Evolutionary conservation across 306 rosid species (phyloP), one percentile per base, ranked within the genome.

Genomic region (Canavalia ensiformis): DNA sequence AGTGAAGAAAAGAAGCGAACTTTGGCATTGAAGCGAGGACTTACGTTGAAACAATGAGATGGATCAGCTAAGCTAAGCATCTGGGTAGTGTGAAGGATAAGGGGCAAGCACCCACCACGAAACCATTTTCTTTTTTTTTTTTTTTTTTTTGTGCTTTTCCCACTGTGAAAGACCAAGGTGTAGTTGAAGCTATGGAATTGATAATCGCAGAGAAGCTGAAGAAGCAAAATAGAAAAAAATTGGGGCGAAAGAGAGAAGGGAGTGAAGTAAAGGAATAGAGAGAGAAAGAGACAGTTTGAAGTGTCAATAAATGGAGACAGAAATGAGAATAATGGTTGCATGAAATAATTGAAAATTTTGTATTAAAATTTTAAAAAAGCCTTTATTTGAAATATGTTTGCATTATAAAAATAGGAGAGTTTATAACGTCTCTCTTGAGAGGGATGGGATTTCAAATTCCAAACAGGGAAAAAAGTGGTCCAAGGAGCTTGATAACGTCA

Each of bases 381-480:
- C 52, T 52, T 42, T 50, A 18, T 87, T 84, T 82, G 67, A 80
- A 84, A 58, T 73, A 77, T 34, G 69, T 72, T 64, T 46, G 82
- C 41, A 76, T 60, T 82, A 72, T 78, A 57, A 81, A 84, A 84
- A 75, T 68, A 73, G 68, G 63, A 83, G 84, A 87, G 72, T 18
- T 82, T 81, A 8, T 69, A 94, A 92, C 98, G 98, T 94, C 98
- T 91, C 94, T 92, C 42, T 81, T 25, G 84, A 46, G 87, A 76
- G 94, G 84, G 90, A 42, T 86, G 69, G 2, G 72, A 82, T 84
- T 94, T 94, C 97, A 92, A 94, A 94, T 88, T 94, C 92, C 88
- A 80, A 89, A 88, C 78, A 83, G 68, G 67, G 77, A 86, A 60
- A 60, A 63, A n/a, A 8, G 85, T 62, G 68, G 71, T 37, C 84